Conservation (phyloP, 495 filamentous ascomycete genomes). For the Hypoxylon rickii region DNA sequence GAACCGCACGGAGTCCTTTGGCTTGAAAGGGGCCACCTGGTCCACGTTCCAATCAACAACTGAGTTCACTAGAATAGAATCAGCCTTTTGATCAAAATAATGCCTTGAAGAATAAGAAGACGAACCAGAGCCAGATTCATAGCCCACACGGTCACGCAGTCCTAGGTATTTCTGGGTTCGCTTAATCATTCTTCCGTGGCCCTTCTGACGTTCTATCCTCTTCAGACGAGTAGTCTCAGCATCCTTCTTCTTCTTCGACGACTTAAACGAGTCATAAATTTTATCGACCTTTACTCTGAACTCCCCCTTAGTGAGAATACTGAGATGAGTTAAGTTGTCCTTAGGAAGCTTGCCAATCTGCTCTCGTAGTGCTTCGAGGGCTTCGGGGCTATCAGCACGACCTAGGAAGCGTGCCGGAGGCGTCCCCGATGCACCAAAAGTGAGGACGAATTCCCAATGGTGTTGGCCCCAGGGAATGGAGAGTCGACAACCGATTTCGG, state of each 20-base stretch:
- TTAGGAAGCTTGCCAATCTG: slow-evolving; percentile 1
- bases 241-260: slow-evolving; percentile 52
- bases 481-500: slow-evolving; percentile 49
- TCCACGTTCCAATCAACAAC: slow-evolving; percentile 16
- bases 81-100: not conserved
- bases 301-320: slow-evolving; percentile 5
- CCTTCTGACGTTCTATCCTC: slow-evolving; percentile 49
- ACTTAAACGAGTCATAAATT: slow-evolving; percentile 30
- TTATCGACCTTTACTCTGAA: slow-evolving; percentile 31
- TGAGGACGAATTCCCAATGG: slow-evolving; percentile 56
- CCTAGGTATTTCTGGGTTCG: slow-evolving; percentile 72
- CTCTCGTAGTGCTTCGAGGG: slow-evolving; percentile 39
- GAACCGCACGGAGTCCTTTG: slow-evolving; percentile 63
- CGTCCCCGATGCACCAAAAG: slow-evolving; percentile 59
- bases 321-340: slow-evolving; percentile 15
- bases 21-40: slow-evolving; percentile 46
- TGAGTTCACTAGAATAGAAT: not conserved
- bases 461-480: slow-evolving; percentile 53
- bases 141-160: slow-evolving; percentile 46
- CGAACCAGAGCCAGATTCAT: slow-evolving; percentile 20
- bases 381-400: slow-evolving; percentile 44
- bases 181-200: slow-evolving; percentile 57
- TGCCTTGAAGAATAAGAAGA: not conserved
- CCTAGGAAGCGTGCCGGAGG: slow-evolving; percentile 70
- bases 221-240: slow-evolving; percentile 29